A percentile compares a stretch with the other conserved stretches of the same genome.
Evolutionary conservation across 495 filamentous ascomycete genomes (phyloP).

Genomic region (Penicillium ochrochloron): DNA sequence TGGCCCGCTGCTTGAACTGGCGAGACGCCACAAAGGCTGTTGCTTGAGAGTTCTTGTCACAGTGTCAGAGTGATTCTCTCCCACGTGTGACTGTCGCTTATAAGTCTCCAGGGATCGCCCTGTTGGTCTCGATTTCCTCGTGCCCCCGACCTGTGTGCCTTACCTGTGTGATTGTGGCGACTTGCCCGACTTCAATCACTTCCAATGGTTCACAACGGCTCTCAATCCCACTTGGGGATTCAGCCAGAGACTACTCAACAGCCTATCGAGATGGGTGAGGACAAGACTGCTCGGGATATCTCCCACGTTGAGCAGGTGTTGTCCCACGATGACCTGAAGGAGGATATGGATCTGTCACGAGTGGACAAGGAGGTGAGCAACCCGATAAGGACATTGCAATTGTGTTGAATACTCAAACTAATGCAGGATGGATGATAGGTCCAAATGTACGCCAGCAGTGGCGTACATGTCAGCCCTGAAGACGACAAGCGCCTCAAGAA

Average conservation of each 20-base stretch:
- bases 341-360: slow-evolving; percentile 57
- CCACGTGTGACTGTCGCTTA: slow-evolving; percentile 2
- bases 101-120: slow-evolving; percentile 3
- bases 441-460: slow-evolving; percentile 60
- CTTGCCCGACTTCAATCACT: background rate
- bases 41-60: background rate
- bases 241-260: slow-evolving; percentile 11
- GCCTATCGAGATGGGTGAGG: slow-evolving; percentile 21
- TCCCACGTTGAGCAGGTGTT: slow-evolving; percentile 54
- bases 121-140: background rate
- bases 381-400: background rate
- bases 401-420: background rate
- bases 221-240: slow-evolving; percentile 12
- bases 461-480: slow-evolving; percentile 56
- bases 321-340: slow-evolving; percentile 45
- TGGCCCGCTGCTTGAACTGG: background rate
- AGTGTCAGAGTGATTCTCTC: background rate
- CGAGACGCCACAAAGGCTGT: background rate
- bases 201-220: slow-evolving; percentile 18
- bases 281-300: slow-evolving; percentile 42
- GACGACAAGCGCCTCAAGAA: slow-evolving; percentile 55
- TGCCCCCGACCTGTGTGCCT: background rate
- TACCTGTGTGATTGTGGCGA: background rate
- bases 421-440: slow-evolving; percentile 30
- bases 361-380: slow-evolving; percentile 57